Evolutionary conservation across 306 rosid species (phyloP).

Genomic region (Alnus rubra): DNA sequence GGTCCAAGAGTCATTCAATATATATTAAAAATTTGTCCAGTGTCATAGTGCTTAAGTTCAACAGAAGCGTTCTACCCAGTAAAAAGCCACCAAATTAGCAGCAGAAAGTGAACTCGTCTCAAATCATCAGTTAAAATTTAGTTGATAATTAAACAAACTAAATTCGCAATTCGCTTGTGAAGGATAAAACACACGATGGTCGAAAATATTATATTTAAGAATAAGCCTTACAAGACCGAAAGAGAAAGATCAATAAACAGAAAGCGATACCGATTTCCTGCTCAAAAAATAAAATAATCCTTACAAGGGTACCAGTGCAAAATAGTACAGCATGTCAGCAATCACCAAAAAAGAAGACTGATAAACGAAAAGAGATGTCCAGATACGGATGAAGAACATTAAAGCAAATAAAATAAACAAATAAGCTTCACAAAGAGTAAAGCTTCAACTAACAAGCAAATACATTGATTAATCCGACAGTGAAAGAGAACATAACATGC

Average conservation of each 20-base stretch:
- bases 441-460: neutral
- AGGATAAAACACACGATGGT: neutral
- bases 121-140: neutral
- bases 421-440: neutral
- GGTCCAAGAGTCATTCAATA: neutral
- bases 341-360: neutral
- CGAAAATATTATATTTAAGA: neutral
- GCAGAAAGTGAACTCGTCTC: neutral
- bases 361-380: neutral
- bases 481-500: no score
- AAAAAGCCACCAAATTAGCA: neutral
- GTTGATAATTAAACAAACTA: neutral
- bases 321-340: neutral
- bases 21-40: neutral
- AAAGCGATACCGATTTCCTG: neutral
- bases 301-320: neutral
- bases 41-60: neutral
- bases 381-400: neutral
- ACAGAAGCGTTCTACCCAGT: neutral
- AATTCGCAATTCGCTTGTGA: neutral
- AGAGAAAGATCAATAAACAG: neutral
- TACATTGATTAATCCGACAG: neutral
- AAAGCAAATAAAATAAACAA: neutral
- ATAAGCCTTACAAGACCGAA: neutral
- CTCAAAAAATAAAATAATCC: neutral